Conservation (phyloP, 768 basidiomycete species). For the Russula brevipes region DNA sequence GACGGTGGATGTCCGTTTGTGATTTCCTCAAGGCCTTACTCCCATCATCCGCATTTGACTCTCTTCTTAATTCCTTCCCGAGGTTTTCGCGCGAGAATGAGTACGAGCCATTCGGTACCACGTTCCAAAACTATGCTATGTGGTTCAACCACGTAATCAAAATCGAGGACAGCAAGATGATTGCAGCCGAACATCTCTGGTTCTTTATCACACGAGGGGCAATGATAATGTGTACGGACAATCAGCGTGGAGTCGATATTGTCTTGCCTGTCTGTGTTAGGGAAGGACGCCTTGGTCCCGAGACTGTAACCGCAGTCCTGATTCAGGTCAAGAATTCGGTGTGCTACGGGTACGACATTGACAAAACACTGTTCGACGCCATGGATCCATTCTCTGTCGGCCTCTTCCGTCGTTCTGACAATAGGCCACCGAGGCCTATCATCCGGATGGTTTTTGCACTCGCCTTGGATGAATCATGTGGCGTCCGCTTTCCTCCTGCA, state of each 20-base stretch:
- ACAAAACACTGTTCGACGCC: no score
- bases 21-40: neutral
- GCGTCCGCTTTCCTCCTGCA: no score
- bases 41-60: neutral
- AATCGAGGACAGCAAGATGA: neutral
- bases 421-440: no score
- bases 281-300: no score
- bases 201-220: neutral
- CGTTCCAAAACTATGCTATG: neutral
- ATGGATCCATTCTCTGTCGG: no score
- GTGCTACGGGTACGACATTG: neutral
- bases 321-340: neutral
- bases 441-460: no score
- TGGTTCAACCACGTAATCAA: constrained; percentile 5
- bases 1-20: neutral
- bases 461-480: no score
- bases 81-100: neutral
- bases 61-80: neutral
- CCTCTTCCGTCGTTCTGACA: no score
- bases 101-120: neutral
- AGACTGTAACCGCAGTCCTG: no score
- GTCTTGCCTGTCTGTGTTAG: neutral
- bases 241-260: neutral
- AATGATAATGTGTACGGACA: neutral
- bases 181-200: neutral